phyloP scores from a whole-genome alignment of 257 asterid species.

The Petunia secreta region DNA sequence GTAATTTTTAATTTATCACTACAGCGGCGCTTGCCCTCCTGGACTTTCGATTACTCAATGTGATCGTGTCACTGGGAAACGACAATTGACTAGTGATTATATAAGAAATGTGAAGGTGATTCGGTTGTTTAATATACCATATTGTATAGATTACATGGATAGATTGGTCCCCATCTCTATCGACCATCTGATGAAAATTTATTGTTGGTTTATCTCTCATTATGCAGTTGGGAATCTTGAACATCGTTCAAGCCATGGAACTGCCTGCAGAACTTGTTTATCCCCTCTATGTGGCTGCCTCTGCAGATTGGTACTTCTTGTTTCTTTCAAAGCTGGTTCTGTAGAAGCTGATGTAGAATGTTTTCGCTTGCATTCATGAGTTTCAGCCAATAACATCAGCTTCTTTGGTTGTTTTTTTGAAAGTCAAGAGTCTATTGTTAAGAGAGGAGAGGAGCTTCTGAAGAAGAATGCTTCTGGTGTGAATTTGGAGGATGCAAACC shows the following conservation, averaged over 20 bases:
- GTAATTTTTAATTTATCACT: constrained; percentile 39
- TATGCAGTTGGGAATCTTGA: constrained; percentile 82
- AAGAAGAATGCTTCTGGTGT: constrained; percentile 84
- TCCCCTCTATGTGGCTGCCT: constrained; percentile 84
- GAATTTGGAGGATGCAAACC: constrained; percentile 75
- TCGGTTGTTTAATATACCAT: not conserved
- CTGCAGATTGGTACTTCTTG: constrained; percentile 71
- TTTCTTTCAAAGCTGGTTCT: not conserved
- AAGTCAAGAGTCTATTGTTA: constrained; percentile 83
- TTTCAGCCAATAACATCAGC: constrained; percentile 23
- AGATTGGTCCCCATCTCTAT: constrained; percentile 16
- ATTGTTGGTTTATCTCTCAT: constrained; percentile 23
- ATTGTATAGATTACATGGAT: constrained; percentile 28
- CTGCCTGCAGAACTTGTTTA: constrained; percentile 76
- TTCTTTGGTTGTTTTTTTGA: constrained; percentile 34
- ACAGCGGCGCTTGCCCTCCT: constrained; percentile 69
- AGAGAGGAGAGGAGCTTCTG: constrained; percentile 85
- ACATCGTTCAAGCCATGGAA: constrained; percentile 72
- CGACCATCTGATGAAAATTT: constrained; percentile 17
- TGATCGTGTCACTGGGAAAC: constrained; percentile 86
- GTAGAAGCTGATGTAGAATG: not conserved
- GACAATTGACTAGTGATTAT: constrained; percentile 55
- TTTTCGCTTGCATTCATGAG: not conserved
- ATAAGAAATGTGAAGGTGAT: constrained; percentile 72
- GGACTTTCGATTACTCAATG: constrained; percentile 83